phyloP scores from a whole-genome alignment of 805 yeast species.

The Lipomyces sp. region DNA sequence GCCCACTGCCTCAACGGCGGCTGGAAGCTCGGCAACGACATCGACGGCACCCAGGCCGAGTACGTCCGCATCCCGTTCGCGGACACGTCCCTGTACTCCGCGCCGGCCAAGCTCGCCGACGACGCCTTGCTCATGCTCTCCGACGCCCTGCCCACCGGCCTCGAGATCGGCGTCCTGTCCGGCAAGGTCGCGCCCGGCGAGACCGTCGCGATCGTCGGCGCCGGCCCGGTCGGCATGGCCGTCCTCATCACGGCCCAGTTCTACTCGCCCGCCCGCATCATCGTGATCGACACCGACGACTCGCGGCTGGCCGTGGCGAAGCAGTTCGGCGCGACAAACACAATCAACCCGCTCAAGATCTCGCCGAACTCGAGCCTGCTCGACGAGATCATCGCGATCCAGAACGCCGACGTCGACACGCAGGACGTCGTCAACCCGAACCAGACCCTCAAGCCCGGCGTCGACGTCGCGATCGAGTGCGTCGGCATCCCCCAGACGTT shows the following conservation, averaged over 20 bases:
- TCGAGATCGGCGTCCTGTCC: constrained; percentile 21
- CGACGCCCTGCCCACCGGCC: constrained; percentile 27
- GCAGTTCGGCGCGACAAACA: constrained; percentile 18
- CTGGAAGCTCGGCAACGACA: constrained; percentile 25
- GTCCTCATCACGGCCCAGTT: constrained; percentile 23
- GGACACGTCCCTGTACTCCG: constrained; percentile 47
- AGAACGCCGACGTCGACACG: constrained; percentile 1
- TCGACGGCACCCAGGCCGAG: constrained; percentile 63
- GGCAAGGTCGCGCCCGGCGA: constrained; percentile 21
- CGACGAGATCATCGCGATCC: constrained; percentile 8
- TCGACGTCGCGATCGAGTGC: constrained; percentile 28
- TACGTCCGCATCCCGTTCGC: constrained; percentile 59
- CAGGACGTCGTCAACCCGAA: constrained; percentile 5
- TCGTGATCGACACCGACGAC: constrained; percentile 27
- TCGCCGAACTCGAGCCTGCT: constrained; percentile 5
- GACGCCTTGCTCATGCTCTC: constrained; percentile 23
- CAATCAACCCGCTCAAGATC: constrained; percentile 17
- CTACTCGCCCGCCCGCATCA: constrained; percentile 19
- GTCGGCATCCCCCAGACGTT: constrained; percentile 22
- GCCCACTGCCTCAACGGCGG: constrained; percentile 36
- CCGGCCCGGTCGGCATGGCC: constrained; percentile 27
- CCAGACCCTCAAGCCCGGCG: constrained; percentile 22
- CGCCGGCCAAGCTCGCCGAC: constrained; percentile 37
- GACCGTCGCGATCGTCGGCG: constrained; percentile 22
- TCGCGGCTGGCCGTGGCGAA: constrained; percentile 21